Evolutionary conservation across 2,329 filamentous ascomycete species (phyloP), one percentile per base, ranked within the genome.

Genomic region (Aureobasidium sp.): DNA sequence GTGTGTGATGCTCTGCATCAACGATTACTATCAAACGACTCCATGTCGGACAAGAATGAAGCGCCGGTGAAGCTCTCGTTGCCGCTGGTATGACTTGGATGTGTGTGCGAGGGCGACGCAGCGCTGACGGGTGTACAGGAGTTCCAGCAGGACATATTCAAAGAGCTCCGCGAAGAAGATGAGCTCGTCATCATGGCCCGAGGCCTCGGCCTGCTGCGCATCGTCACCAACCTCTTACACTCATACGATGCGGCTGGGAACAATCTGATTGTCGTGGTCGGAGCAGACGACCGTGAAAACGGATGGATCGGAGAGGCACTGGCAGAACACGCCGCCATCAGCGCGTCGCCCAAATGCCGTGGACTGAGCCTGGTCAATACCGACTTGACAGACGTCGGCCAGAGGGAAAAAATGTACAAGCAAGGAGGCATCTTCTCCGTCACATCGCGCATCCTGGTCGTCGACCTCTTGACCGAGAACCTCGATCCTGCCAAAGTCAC

Each of bases 71-170:
- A 91, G 79, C 83, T 93, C 67, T 92, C 89, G 65, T 81, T 93
- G 65, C 89, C 89, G 66, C 80, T 90, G 69, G 86, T 87, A 56
- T 12, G 48, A 12, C 1, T 25, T 8, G 22, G 2, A 3, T 3
- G 12, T 29, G 25, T 5, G 12, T 2, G 25, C 7, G 12, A n/a
- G 4, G 42, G 5, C 31, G 34, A 5, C 3, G 9, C 22, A 47
- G 15, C 14, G 47, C 48, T 55, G 41, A 53, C 42, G 8, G 15
- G 12, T 11, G 39, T 45, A 9, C 68, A 84, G 79, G 81, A 91
- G 81, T 99, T 95, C 75, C 94, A 99, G 79, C 92, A 97, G 79
- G 88, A 90, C 71, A 85, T 97, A 70, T 97, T 97, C 79, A 90
- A 89, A 74, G 89, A 94, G 77, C 85, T 96, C 67, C 88, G 91